Conservation (phyloP, 768 basidiomycete genomes). For the Lactifluus pinguis region DNA sequence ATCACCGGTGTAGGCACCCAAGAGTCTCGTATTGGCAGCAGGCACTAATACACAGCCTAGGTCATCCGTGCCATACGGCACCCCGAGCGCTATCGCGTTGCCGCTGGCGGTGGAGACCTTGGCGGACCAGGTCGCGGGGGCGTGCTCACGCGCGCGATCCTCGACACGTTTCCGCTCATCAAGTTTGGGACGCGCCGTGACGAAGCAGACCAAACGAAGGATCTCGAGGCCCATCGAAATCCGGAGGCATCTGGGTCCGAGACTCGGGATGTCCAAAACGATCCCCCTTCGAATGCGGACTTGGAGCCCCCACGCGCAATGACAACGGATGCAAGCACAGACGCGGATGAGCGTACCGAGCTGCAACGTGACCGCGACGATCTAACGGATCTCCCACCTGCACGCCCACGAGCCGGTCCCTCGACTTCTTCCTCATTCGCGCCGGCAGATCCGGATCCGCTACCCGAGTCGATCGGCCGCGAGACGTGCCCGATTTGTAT, state of each 20-base stretch:
- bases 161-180: slow-evolving; percentile 93
- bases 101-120: slow-evolving; percentile 42
- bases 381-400: slow-evolving; percentile 6
- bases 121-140: slow-evolving; percentile 13
- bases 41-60: slow-evolving; percentile 27
- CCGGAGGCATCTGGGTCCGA: not conserved
- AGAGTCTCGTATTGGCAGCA: not conserved
- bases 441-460: slow-evolving; percentile 31
- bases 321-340: not conserved
- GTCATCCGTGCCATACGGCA: slow-evolving; percentile 76
- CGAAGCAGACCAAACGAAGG: slow-evolving; percentile 4
- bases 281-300: not conserved
- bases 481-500: slow-evolving; percentile 95
- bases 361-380: not conserved
- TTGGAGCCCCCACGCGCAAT: not conserved
- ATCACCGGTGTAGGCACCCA: slow-evolving; percentile 58
- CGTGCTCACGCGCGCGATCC: slow-evolving; percentile 72
- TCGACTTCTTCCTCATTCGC: slow-evolving; percentile 17
- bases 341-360: not conserved
- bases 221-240: slow-evolving; percentile 1
- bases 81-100: slow-evolving; percentile 75
- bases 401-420: slow-evolving; percentile 14
- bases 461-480: slow-evolving; percentile 60
- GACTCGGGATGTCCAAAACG: not conserved
- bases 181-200: slow-evolving; percentile 49